Evolutionary conservation across 352 stramenopile species (phyloP), one percentile per base, ranked within the genome.

Genomic region (Phytophthora hybrid): DNA sequence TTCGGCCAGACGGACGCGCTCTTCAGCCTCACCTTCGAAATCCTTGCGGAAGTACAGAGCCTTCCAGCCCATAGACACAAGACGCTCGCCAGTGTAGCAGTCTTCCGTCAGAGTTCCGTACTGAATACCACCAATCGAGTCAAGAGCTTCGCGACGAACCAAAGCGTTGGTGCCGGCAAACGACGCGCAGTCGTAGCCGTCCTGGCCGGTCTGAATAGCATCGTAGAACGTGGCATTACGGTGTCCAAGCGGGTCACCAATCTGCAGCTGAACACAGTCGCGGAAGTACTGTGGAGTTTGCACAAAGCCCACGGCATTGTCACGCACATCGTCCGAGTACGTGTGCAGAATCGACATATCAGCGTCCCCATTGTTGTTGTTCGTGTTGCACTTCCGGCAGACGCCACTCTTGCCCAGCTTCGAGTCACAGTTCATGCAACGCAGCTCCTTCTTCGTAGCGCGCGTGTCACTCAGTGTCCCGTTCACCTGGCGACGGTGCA

Each of bases 41-140:
- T 96, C 89, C 78, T 96, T 96, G 53, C 89, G 87, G 83, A 93
- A 96, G 77, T 94, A 96, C 55, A 94, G 69, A 37, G 76, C 87
- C 76, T 96, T 96, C 89, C 89, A 96, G 29, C 89, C 89, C 89
- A 93, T 94, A 29, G 79, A 81, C 34, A 89, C 85, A 56, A 96
- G 73, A 54, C 83, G 82, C 74, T 94, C 79, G 6, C 87, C 89
- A 59, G 87, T 96, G 82, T 93, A 94, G 32, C 77, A 89, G 41
- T 97, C 87, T 63, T 97, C 91, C 11, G 91, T 97, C 66, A 97
- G 71, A 62, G 76, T 91, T 23, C 91, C 91, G 69, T 94, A 94
- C 74, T 95, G 88, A 59, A 97, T 95, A 4, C 91, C 91, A 10
- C 85, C 85, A 21, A 97, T 92, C 62, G 87, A 94, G 66, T 96